Evolutionary conservation across 768 basidiomycete species (phyloP).

Genomic region (Neoboletus brunneissimus): DNA sequence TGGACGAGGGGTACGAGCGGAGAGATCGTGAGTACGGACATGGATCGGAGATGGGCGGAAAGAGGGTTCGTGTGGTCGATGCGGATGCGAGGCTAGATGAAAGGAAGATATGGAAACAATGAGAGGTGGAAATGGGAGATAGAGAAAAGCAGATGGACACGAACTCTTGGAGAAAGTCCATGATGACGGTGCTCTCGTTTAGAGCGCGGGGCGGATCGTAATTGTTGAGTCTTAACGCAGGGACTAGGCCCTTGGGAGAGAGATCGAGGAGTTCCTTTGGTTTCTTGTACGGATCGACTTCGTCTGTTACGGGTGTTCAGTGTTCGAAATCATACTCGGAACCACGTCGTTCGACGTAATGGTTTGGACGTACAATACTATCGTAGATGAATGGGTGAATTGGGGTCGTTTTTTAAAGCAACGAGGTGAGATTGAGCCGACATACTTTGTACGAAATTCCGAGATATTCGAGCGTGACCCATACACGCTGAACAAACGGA

Average conservation of each 20-base stretch:
- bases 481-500: conserved; percentile 80
- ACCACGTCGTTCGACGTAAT: background rate
- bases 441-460: conserved; percentile 67
- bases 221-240: conserved; percentile 56
- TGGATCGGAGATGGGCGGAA: conserved; percentile 57
- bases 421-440: background rate
- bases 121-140: too few species aligned
- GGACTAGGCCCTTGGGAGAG: conserved; percentile 81
- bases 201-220: conserved; percentile 57
- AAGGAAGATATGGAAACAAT: too few species aligned
- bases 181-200: conserved; percentile 77
- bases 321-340: background rate
- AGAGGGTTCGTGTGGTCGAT: conserved; percentile 47
- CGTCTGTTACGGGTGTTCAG: conserved; percentile 42
- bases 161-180: conserved; percentile 79
- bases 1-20: background rate
- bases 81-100: conserved; percentile 45
- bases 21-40: conserved; percentile 40
- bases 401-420: background rate
- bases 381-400: background rate
- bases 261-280: conserved; percentile 75
- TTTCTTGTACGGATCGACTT: conserved; percentile 83
- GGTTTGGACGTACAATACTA: conserved; percentile 40
- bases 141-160: conserved; percentile 13
- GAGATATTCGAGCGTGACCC: conserved; percentile 71